phyloP scores from a whole-genome alignment of 495 filamentous ascomycete species.

The Aspergillus taichungensis region DNA sequence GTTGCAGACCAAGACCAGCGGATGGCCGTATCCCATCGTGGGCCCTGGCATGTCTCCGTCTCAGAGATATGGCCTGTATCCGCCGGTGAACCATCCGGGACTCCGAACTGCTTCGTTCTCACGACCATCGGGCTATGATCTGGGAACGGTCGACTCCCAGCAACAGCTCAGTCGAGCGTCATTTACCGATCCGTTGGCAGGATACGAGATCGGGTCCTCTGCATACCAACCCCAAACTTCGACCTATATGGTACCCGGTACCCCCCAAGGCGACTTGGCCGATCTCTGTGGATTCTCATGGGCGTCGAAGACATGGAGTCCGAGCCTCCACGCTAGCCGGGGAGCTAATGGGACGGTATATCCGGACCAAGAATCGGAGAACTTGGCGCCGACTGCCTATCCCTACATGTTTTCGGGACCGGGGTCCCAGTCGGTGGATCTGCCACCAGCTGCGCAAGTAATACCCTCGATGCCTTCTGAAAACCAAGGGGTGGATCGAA shows the following conservation, averaged over 20 bases:
- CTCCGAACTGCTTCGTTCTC: constrained; percentile 13
- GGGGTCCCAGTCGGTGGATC: constrained; percentile 12
- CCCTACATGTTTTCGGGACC: constrained; percentile 23
- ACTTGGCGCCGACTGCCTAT: constrained; percentile 18
- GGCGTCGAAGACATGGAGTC: constrained; percentile 21
- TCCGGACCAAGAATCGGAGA: constrained; percentile 17
- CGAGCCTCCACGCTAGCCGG: constrained; percentile 13
- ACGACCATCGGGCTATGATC: constrained; percentile 20
- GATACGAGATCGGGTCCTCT: constrained; percentile 26
- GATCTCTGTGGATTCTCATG: constrained; percentile 20
- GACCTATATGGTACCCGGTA: constrained; percentile 22
- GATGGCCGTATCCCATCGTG: constrained; percentile 24
- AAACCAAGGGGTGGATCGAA: constrained; percentile 22
- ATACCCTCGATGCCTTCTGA: constrained; percentile 18
- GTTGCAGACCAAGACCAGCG: constrained; percentile 13
- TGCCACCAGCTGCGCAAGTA: constrained; percentile 11
- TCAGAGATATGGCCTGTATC: constrained; percentile 15
- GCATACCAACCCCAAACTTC: constrained; percentile 20
- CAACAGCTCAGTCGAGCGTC: constrained; percentile 13
- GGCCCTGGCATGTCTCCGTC: constrained; percentile 11
- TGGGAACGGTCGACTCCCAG: constrained; percentile 12
- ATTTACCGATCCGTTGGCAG: constrained; percentile 13
- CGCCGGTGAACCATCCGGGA: constrained; percentile 12
- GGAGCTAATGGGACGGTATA: constrained; percentile 16
- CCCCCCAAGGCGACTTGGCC: constrained; percentile 13